Percentiles rank a stretch among this genome's conserved stretches.
Evolutionary conservation across 2,329 filamentous ascomycete genomes (phyloP).

Genomic region (Fusarium haematococcum): DNA sequence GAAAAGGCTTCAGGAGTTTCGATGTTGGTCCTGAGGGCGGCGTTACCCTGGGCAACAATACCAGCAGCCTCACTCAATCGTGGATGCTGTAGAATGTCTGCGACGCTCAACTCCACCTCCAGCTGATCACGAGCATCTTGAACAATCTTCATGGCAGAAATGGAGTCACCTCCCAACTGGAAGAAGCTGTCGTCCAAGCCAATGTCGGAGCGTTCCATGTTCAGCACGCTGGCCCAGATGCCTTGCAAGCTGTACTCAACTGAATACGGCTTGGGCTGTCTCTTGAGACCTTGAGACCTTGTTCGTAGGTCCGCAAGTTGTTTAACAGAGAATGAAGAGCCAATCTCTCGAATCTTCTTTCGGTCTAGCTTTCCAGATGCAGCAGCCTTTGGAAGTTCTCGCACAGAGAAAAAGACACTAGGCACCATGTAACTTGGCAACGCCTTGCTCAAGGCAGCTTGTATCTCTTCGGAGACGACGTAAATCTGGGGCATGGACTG

Average conservation of each 20-base stretch:
- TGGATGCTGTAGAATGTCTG: constrained; percentile 52
- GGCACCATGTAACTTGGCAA: neutral
- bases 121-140: constrained; percentile 53
- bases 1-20: neutral
- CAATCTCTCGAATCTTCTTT: constrained; percentile 9
- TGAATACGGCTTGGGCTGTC: neutral
- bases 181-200: constrained; percentile 56
- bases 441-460: neutral
- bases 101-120: constrained; percentile 47
- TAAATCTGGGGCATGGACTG: neutral
- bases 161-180: constrained; percentile 58
- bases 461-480: neutral
- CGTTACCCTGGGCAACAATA: neutral
- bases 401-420: neutral
- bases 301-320: neutral
- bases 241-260: constrained; percentile 38
- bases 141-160: constrained; percentile 61
- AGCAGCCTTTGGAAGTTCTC: neutral
- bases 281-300: neutral
- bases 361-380: constrained; percentile 13
- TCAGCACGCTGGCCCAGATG: constrained; percentile 54
- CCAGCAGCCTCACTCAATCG: constrained; percentile 4
- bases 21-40: neutral
- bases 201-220: constrained; percentile 52
- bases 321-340: neutral